Percentiles rank a stretch among this genome's conserved stretches.
phyloP scores from a whole-genome alignment of 257 asterid genomes.

The Primulina tabacum region DNA sequence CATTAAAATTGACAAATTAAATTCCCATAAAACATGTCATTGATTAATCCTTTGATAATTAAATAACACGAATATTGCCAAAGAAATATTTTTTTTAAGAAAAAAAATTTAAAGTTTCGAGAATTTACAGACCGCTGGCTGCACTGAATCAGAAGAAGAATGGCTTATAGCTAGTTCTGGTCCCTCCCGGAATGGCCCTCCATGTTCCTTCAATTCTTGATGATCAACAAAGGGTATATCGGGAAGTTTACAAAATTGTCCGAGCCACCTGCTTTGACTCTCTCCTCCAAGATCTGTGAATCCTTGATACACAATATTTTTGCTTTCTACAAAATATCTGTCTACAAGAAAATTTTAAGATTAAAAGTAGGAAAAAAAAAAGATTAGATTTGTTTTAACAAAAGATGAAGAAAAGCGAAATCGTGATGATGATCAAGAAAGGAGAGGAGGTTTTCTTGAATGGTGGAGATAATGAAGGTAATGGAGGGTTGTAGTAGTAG shows the following conservation, averaged over 20 bases:
- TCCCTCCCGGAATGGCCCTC: constrained; percentile 26
- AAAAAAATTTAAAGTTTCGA: constrained; percentile 30
- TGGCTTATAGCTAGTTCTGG: background rate
- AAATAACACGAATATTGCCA: background rate
- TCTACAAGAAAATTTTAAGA: background rate
- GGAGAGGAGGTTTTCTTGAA: constrained; percentile 22
- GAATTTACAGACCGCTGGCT: constrained; percentile 41
- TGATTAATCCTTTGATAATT: too few species aligned
- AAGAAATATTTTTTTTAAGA: background rate
- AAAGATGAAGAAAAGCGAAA: constrained; percentile 20
- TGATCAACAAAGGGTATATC: constrained; percentile 18
- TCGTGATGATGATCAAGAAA: constrained; percentile 22
- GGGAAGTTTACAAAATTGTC: constrained; percentile 19
- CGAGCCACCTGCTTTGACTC: constrained; percentile 1
- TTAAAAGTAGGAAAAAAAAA: background rate
- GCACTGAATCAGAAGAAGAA: constrained; percentile 20
- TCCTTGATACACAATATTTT: constrained; percentile 47
- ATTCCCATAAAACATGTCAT: background rate
- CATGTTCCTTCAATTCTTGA: constrained; percentile 8
- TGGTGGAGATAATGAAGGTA: constrained; percentile 34
- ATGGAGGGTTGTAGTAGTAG: constrained; percentile 65
- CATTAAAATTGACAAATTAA: background rate
- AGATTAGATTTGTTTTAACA: background rate
- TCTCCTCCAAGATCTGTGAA: constrained; percentile 50
- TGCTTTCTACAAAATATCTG: constrained; percentile 10